phyloP scores from a whole-genome alignment of 306 rosid genomes.

The Medicago arabica region DNA sequence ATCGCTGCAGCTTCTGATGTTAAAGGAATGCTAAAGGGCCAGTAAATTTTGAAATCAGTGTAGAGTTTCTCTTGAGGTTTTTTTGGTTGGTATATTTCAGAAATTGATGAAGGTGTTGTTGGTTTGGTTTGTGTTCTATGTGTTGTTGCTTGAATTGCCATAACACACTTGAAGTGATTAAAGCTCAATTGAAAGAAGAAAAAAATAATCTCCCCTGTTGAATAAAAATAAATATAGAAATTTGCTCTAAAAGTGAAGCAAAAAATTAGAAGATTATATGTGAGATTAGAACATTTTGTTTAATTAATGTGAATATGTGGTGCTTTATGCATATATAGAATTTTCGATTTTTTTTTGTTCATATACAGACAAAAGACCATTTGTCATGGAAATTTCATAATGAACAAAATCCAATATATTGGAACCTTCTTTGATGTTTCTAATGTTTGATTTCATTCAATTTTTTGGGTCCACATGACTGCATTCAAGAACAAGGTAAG shows the following conservation, averaged over 20 bases:
- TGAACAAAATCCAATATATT: conserved; percentile 21
- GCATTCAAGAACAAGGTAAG: too few species aligned
- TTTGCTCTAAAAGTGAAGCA: background rate
- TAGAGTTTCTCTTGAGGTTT: conserved; percentile 39
- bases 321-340: background rate
- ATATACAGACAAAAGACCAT: background rate
- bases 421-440: conserved; percentile 40
- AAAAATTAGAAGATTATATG: conserved; percentile 30
- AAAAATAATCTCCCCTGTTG: background rate
- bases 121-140: conserved; percentile 47
- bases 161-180: conserved; percentile 27
- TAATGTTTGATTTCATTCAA: background rate
- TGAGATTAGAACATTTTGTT: background rate
- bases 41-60: conserved; percentile 44
- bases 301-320: conserved; percentile 11
- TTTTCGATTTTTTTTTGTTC: background rate
- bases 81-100: conserved; percentile 41
- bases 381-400: conserved; percentile 36
- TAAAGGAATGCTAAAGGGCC: conserved; percentile 56
- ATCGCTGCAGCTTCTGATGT: conserved; percentile 57
- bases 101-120: conserved; percentile 38
- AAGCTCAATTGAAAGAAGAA: background rate
- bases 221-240: background rate
- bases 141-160: conserved; percentile 54
- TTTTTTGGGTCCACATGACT: conserved; percentile 11